Evolutionary conservation across 768 basidiomycete species (phyloP), one percentile per base, ranked within the genome.

Genomic region (Mrakia hoshinonis): DNA sequence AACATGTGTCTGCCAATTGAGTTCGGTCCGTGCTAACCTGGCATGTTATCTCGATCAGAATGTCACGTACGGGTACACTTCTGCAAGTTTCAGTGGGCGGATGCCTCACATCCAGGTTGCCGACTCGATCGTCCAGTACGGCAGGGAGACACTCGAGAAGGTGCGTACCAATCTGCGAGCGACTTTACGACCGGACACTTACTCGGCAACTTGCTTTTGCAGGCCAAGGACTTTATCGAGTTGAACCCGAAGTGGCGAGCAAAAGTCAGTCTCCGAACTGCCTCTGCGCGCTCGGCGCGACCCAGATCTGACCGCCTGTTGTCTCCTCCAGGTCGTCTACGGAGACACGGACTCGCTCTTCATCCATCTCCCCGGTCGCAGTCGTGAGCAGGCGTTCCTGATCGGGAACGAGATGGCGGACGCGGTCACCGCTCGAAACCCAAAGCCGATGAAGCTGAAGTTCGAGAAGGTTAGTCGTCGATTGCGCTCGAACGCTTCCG

Each of bases 61-160:
- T 68, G 79, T 78, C 15, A 97, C 92, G 0, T 98, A 99, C 76
- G 95, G 96, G 0, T 98, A 99, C 77, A 97, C 95, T 0, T 85
- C 89, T 72, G 96, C 96, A 2, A 89, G 90, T 1, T 96, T 87
- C 77, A 97, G 94, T 20, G 96, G 96, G 2, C 84, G 96, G 61
- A 98, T 99, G 96, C 96, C 96, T 29, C 92, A 91, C 12, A 94
- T 97, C 24, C 94, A 98, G 79, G 92, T 99, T 49, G 96, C 96
- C 0, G 96, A 99, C 76, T 92, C 92, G 69, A 98, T 98, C 75
- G 95, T 99, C 0, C 93, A 98, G 81, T 94, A 87, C 52, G 95
- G 96, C 6, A 84, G 96, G 49, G 94, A 98, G 80, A 97, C 92
- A 0, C 81, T 98, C 26, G 95, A 97, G 79, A 91, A 92, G 85